phyloP scores from a whole-genome alignment of 768 basidiomycete species.

The Paxillus involutus region DNA sequence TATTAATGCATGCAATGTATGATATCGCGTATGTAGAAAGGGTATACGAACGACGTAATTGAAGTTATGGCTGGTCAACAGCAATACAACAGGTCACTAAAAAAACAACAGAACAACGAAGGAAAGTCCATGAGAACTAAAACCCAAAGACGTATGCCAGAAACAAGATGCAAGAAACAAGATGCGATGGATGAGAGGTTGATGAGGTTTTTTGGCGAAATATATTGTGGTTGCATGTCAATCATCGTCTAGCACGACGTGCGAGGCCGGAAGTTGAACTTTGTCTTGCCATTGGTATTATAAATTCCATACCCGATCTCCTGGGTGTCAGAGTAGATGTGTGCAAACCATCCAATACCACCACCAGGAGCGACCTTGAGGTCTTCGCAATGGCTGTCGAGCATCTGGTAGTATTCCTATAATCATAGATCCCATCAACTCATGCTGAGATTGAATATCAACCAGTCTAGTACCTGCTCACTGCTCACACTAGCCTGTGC shows the following conservation, averaged over 20 bases:
- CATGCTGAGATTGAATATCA: not conserved
- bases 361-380: slow-evolving; percentile 60
- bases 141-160: not conserved
- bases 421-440: not conserved
- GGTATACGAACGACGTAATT: not conserved
- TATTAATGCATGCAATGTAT: not conserved
- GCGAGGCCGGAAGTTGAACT: slow-evolving; percentile 65
- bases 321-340: slow-evolving; percentile 69
- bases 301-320: slow-evolving; percentile 75
- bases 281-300: slow-evolving; percentile 43
- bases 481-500: slow-evolving; percentile 64
- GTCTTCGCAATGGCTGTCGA: slow-evolving; percentile 62
- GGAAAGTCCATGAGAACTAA: slow-evolving; percentile 99
- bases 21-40: not conserved
- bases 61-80: not conserved
- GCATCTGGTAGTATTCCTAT: slow-evolving; percentile 55
- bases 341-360: slow-evolving; percentile 81
- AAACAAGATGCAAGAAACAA: not conserved
- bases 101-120: slow-evolving; percentile 85
- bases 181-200: not conserved
- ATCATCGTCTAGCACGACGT: slow-evolving; percentile 50
- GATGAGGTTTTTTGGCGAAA: too few species aligned
- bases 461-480: slow-evolving; percentile 48
- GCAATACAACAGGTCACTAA: not conserved
- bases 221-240: not conserved